These are phyloP conservation scores for Malbranchea zuffiana DNA, from an alignment of 2,329 filamentous ascomycete genomes.

Conservation along the genomic window DNA sequence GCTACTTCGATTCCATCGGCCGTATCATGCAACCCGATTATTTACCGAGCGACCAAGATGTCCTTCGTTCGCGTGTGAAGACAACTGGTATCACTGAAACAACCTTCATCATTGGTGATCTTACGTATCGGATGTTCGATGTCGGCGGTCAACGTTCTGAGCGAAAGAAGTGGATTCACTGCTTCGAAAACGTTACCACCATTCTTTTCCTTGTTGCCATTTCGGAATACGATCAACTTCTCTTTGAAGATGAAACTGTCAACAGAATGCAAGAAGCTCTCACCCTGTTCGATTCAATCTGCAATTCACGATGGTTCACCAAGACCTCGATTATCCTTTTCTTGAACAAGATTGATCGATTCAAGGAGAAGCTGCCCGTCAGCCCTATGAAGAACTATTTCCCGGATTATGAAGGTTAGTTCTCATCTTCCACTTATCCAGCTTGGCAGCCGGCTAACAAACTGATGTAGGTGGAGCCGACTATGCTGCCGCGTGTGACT, in stretches of 20 bases:
- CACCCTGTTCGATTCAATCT: slow-evolving; percentile 61
- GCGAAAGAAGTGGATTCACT: slow-evolving; percentile 99
- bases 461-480: slow-evolving; percentile 63
- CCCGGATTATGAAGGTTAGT: slow-evolving; percentile 59
- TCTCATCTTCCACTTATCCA: slow-evolving; percentile 8
- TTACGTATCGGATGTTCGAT: slow-evolving; percentile 96
- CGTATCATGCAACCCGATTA: slow-evolving; percentile 86
- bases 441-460: slow-evolving; percentile 13
- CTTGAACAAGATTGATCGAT: slow-evolving; percentile 64
- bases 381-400: slow-evolving; percentile 69
- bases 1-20: slow-evolving; percentile 92
- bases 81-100: slow-evolving; percentile 96
- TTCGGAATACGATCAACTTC: slow-evolving; percentile 89
- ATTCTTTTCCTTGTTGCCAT: slow-evolving; percentile 96
- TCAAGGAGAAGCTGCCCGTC: slow-evolving; percentile 63
- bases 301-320: slow-evolving; percentile 62
- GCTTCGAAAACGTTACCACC: slow-evolving; percentile 94
- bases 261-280: slow-evolving; percentile 65
- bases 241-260: slow-evolving; percentile 92
- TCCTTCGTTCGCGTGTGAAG: slow-evolving; percentile 91
- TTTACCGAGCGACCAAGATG: slow-evolving; percentile 89
- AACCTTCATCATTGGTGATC: slow-evolving; percentile 85
- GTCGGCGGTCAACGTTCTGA: slow-evolving; percentile 92
- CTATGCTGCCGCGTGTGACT: slow-evolving; percentile 92
- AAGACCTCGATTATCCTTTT: slow-evolving; percentile 64